Evolutionary conservation across 805 yeast genomes (phyloP).

Genomic region (Komagataella pseudopastoris): DNA sequence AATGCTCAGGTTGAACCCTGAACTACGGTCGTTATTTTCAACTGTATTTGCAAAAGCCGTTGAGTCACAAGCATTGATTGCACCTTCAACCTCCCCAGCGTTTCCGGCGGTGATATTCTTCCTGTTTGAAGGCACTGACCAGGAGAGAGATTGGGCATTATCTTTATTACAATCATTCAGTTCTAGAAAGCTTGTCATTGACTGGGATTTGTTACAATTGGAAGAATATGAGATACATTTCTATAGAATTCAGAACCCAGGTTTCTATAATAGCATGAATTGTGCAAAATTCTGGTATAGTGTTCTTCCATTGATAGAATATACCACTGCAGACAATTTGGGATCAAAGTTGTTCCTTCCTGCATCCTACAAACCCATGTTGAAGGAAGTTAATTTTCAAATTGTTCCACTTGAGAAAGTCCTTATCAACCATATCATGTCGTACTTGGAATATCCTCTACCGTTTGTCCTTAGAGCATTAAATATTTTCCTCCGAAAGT

Average conservation of each 20-base stretch:
- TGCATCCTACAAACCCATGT: conserved; percentile 9
- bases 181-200: conserved; percentile 1
- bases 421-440: conserved; percentile 37
- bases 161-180: conserved; percentile 8
- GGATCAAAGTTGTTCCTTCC: conserved; percentile 13
- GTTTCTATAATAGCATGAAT: conserved; percentile 25
- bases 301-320: conserved; percentile 20
- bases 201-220: conserved; percentile 23
- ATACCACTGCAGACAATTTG: conserved; percentile 22
- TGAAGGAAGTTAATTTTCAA: conserved; percentile 13
- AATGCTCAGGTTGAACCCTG: conserved; percentile 24
- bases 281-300: conserved; percentile 37
- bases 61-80: conserved; percentile 5
- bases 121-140: conserved; percentile 36
- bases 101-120: conserved; percentile 42
- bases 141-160: conserved; percentile 36
- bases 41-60: conserved; percentile 19
- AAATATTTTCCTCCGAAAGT: conserved; percentile 24
- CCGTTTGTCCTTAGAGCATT: conserved; percentile 45
- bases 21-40: conserved; percentile 23
- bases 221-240: conserved; percentile 46
- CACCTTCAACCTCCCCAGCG: conserved; percentile 5
- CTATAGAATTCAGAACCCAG: conserved; percentile 38
- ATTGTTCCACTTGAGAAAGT: conserved; percentile 24
- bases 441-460: conserved; percentile 32